Evolutionary conservation across 768 basidiomycete genomes (phyloP), one percentile per base, ranked within the genome.

Genomic region (Naganishia randhawae): DNA sequence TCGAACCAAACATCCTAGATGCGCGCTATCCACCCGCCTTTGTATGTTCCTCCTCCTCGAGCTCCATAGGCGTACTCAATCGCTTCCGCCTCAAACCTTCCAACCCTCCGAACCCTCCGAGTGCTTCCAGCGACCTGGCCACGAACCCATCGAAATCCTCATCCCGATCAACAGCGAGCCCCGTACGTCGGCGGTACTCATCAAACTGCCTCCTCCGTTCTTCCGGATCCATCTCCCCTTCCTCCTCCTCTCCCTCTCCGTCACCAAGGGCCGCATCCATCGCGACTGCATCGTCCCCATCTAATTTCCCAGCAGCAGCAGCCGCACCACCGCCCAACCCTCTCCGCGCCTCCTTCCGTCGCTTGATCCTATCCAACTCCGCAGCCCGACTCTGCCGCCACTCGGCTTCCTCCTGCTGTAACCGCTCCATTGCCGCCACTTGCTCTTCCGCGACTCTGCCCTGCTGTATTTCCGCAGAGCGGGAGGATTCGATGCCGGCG

Each of bases 361-460:
- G 66, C 42, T 70, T 73, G 25, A 78, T 77, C 17, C 78, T 62
- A 50, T 77, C 78, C 13, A 79, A 51, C 67, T 77, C 78, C 7
- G 54, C 37, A 11, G 69, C 62, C 11, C 77, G 54, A 1, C 39
- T 29, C 5, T 71, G 54, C n/a, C 73, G 67, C 78, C 78, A 79
- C 32, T 67, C 70, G 14, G 65, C 67, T 69, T 74, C 74, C 66
- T 79, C 75, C 57, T 50, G 65, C 51, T 79, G 71, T 14, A 77
- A 32, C 50, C 69, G 64, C 48, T 70, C 73, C 45, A 77, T 32
- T 45, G 74, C 75, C n/a, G 35, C 63, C n/a, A 65, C 51, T 52
- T 79, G 73, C 13, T 67, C 70, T 14, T 71, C 74, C 1, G 68
- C 73, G 19, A 79, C 33, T 50, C 72, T 48, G 9, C 71, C 27